phyloP scores from a whole-genome alignment of 352 stramenopile species.

The Elongisporangium senticosum region DNA sequence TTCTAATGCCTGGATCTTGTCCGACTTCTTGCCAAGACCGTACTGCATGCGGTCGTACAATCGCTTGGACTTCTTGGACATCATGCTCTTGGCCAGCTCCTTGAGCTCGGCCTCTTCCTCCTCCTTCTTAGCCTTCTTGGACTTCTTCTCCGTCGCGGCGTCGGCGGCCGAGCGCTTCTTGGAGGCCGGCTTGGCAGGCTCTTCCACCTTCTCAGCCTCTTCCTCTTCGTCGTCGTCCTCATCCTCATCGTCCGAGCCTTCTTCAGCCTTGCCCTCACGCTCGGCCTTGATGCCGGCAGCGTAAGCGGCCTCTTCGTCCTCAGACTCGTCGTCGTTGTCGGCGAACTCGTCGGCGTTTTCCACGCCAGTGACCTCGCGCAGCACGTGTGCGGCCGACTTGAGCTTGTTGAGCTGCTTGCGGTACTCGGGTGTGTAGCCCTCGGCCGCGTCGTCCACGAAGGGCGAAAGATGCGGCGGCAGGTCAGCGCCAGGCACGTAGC shows the following conservation, averaged over 20 bases:
- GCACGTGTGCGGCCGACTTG: constrained; percentile 74
- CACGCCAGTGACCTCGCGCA: constrained; percentile 48
- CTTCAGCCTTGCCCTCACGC: constrained; percentile 33
- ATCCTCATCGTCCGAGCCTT: constrained; percentile 28
- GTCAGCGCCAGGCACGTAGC: constrained; percentile 90
- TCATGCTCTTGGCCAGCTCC: constrained; percentile 88
- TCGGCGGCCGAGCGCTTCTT: constrained; percentile 45
- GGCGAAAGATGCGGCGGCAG: constrained; percentile 92
- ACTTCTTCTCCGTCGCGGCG: constrained; percentile 41
- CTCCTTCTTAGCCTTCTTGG: constrained; percentile 73
- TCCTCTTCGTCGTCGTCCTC: constrained; percentile 26
- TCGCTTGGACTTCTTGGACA: constrained; percentile 90
- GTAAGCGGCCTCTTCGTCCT: constrained; percentile 72
- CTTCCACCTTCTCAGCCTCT: constrained; percentile 22
- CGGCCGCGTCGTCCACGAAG: constrained; percentile 96
- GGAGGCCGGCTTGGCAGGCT: constrained; percentile 18
- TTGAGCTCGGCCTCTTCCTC: constrained; percentile 76
- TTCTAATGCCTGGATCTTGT: constrained; percentile 82
- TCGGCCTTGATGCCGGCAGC: constrained; percentile 78
- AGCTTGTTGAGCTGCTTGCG: constrained; percentile 85
- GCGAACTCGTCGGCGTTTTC: constrained; percentile 17
- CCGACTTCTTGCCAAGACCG: constrained; percentile 81
- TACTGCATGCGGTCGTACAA: constrained; percentile 92
- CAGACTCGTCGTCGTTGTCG: constrained; percentile 43
- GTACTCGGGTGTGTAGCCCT: constrained; percentile 98